Percentiles rank a stretch among this genome's conserved stretches.
Conservation (phyloP, 2,329 filamentous ascomycete genomes). For the Talaromyces sp. region DNA sequence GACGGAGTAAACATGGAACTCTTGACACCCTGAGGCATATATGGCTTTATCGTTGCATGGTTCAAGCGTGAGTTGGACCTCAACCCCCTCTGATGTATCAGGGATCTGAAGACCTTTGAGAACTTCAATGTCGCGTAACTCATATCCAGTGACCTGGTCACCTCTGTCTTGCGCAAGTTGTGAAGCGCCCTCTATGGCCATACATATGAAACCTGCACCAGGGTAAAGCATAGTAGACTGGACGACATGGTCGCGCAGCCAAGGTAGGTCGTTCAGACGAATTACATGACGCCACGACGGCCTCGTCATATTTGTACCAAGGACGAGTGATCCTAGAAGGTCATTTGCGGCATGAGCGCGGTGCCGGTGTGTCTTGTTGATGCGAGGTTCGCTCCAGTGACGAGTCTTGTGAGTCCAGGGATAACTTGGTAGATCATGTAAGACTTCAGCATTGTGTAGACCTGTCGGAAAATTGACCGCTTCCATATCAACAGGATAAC, state of each 20-base stretch:
- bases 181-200: neutral
- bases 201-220: neutral
- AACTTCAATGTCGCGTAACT: neutral
- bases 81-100: neutral
- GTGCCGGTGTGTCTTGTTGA: neutral
- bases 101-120: neutral
- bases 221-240: neutral
- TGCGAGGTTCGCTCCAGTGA: slow-evolving; percentile 2
- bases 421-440: slow-evolving; percentile 3
- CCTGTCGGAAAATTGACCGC: neutral
- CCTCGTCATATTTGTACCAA: neutral
- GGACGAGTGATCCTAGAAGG: neutral
- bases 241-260: neutral
- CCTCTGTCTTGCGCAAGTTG: neutral
- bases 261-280: neutral
- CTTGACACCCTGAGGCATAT: neutral
- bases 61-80: neutral
- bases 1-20: neutral
- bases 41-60: neutral
- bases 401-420: neutral
- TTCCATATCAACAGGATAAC: neutral
- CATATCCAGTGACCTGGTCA: neutral
- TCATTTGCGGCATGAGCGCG: neutral
- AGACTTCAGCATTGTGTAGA: neutral
- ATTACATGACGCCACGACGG: neutral